Base-by-base conservation (phyloP, 345 rosid species). In the Hypericum androsaemum region DNA sequence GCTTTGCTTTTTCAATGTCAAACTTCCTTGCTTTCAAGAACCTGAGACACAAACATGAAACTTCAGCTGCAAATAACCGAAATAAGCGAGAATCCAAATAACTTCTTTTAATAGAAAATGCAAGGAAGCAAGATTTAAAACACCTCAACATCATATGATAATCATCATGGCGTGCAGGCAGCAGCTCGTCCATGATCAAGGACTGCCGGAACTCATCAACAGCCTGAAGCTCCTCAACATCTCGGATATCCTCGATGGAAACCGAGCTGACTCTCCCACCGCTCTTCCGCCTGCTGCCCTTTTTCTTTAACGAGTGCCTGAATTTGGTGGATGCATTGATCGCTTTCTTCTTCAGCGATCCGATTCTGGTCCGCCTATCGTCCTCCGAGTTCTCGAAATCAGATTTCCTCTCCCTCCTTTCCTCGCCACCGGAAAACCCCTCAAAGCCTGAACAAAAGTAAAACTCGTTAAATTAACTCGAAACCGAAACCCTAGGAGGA, bases 321-420 rank as follows among this genome's bases (percentile, higher is more conserved):
- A 94, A 88, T 39, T 82, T 88, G 0, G 95, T 63, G 16, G 97
- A 88, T 7, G 99, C 97, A 77, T 81, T 74, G 62, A 94, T 53
- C 0, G 99, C 99, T 66, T 88, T 94, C 78, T 94, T 94, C 62
- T 88, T 94, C 76, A 94, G 50, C 4, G 97, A 68, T 32, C 99
- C 94, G 14, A 94, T 88, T 72, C 94, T 83, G 0, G 97, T 85
- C 39, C 87, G 74, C 81, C 97, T 88, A 66, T 94, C 99, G 58
- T 94, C 99, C 74, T 94, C 99, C 5, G 99, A 94, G 74, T 75
- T 85, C 71, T 94, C 99, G 57, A 94, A 94, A 68, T 94, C 99
- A 10, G 95, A 88, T 60, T 72, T 88, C 65, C 99, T 82, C 61
- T 94, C 95, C 50, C 81, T 81, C 72, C 79, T 88, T 70, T 88